Evolutionary conservation across 176 grass and related monocot species (phyloP).

Genomic region (Carex kokanica): DNA sequence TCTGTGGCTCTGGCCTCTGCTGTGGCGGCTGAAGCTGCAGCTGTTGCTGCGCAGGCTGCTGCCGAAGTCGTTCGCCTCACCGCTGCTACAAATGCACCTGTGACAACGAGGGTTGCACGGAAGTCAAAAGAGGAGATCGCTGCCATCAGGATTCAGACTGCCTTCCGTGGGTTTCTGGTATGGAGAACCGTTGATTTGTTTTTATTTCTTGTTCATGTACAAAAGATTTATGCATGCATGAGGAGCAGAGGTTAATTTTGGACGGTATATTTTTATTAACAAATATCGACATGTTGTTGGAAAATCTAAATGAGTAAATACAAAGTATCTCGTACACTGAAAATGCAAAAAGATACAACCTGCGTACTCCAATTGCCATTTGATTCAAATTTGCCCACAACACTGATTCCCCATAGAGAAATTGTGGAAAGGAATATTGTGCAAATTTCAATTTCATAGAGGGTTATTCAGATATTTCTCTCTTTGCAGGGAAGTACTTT

Average conservation of each 20-base stretch:
- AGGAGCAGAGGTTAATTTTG: neutral
- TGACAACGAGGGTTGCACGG: slow-evolving; percentile 1
- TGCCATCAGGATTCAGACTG: slow-evolving; percentile 79
- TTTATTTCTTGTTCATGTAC: neutral
- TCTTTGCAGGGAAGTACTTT: neutral
- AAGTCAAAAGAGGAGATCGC: slow-evolving; percentile 66
- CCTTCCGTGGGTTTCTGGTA: slow-evolving; percentile 87
- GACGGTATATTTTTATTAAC: neutral
- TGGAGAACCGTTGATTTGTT: neutral
- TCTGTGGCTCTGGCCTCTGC: slow-evolving; percentile 76
- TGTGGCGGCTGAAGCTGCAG: slow-evolving; percentile 78
- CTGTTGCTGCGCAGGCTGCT: slow-evolving; percentile 75
- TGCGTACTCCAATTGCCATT: neutral
- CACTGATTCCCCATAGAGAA: neutral
- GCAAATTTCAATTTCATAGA: neutral
- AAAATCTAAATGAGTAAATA: neutral
- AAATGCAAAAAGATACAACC: neutral
- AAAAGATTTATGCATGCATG: neutral
- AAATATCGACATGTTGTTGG: neutral
- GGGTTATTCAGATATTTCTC: neutral
- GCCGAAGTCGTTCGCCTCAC: slow-evolving; percentile 86
- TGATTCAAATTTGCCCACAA: neutral
- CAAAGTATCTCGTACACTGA: neutral
- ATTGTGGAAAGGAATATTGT: neutral
- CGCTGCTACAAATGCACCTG: slow-evolving; percentile 16